Conservation (phyloP, 768 basidiomycete genomes). For the Rhizopogon rudus region DNA sequence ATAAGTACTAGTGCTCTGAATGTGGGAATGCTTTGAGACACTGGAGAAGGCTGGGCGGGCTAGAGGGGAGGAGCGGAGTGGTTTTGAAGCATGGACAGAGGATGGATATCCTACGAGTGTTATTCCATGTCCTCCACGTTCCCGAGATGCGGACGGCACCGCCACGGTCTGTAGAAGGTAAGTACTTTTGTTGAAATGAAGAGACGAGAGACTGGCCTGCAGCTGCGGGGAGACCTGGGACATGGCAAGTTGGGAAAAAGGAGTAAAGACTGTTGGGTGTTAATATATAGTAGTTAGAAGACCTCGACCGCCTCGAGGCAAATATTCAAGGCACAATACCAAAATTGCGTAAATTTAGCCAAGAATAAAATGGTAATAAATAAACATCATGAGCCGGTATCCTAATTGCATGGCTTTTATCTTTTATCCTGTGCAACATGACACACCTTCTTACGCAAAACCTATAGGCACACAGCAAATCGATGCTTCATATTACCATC, state of each 20-base stretch:
- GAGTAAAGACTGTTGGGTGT: too few species aligned
- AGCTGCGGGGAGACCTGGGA: neutral
- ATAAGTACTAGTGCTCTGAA: conserved; percentile 3
- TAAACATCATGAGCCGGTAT: neutral
- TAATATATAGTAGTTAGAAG: neutral
- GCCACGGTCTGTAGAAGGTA: neutral
- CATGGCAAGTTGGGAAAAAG: neutral
- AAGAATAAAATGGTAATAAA: neutral
- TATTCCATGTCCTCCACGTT: neutral
- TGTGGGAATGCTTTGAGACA: conserved; percentile 12
- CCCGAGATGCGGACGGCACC: neutral
- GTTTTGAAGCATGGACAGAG: conserved; percentile 14
- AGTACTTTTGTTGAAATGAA: neutral
- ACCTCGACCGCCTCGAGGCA: neutral
- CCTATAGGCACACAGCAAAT: too few species aligned
- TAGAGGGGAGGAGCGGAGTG: conserved; percentile 26
- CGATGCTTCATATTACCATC: neutral
- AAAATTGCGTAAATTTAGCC: neutral
- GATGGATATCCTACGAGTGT: neutral
- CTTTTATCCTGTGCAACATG: neutral
- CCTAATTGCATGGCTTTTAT: neutral
- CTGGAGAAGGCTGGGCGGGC: conserved; percentile 14
- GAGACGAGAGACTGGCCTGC: neutral
- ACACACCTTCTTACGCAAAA: neutral
- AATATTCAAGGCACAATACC: neutral